Base-by-base conservation (phyloP, 768 basidiomycete genomes). In the Suillus sp. region DNA sequence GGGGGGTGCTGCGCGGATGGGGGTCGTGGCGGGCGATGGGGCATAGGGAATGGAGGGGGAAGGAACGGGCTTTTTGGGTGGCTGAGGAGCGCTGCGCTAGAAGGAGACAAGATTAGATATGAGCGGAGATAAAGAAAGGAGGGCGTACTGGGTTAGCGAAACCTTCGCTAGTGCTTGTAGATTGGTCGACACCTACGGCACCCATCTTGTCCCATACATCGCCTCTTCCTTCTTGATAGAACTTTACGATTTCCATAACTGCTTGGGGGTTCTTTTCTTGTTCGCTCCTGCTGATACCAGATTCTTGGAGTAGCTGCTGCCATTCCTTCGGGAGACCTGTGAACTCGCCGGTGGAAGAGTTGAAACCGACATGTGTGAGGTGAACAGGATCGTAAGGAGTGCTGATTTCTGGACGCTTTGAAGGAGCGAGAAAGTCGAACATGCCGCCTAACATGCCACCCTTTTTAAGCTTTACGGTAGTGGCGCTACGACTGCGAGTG, bases 381-480 rank as follows among this genome's bases (percentile, higher is more conserved):
- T 99, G 96, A 43, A 99, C 96, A 37, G 97, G 97, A 78, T 99
- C 97, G 75, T 96, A 99, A 0, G 97, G 97, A 0, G 95, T 96
- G 74, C 93, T 95, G 81, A 99, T 99, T 78, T 96, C 95, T 16
- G 86, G 87, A 57, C 59, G 59, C 59, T 60, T 77, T 43, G 84
- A 83, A 62, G 85, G 81, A 72, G 84, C 88, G 76, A 93, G 88
- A 69, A 94, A 88, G 72, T 92, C 88, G 45, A 90, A 84, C 71
- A 93, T 83, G 74, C 83, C 82, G 35, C 77, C 79, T 27, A 83
- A 70, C 73, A 92, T 85, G 65, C 90, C 86, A 77, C 89, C 90
- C 74, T 83, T 83, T 18, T 80, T 76, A 64, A 83, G 83, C 25
- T 72, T 71, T 2, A 69, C 69, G 50, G 78, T 62, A 37, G 82